Base-by-base conservation (phyloP, 2,329 filamentous ascomycete genomes). In the Sporothrix variecibatus region DNA sequence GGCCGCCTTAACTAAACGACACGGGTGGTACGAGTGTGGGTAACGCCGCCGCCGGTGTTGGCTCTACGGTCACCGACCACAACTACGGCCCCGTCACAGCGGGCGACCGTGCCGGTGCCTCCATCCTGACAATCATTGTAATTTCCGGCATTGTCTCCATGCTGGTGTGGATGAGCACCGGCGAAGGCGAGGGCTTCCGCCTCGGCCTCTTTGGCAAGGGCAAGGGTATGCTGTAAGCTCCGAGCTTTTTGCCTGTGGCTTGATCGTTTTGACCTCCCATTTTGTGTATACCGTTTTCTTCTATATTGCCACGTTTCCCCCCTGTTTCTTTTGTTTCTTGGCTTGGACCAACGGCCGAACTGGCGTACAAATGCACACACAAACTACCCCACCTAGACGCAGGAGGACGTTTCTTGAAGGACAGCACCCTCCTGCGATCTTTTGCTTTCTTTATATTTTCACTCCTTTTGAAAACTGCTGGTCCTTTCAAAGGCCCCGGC, bases 11-110 rank as follows among this genome's bases (percentile, higher is more conserved):
- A 84, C 83, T 0, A 82, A 82, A 83, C 7, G 75, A 67, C 0
- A 86, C 84, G 1, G 86, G 86, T 60, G 87, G 86, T 26, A 86
- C 81, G 15, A 81, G 80, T 72, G 43, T 73, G 46, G 81, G 81
- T 40, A 78, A 82, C 40, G 75, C 80, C 1, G 77, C 80, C n/a
- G 81, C 81, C 0, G 81, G 81, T 12, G 73, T 73, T 23, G 67
- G 73, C 62, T 34, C 71, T 8, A 28, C 65, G 2, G 28, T 43
- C 2, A 8, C 31, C 31, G 3, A 38, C 53, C 49, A 76, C 68
- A 2, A 73, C 8, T 75, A 73, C 75, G 1, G 8, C 71, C 60
- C 76, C 6, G 75, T 81, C 7, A 79, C 80, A 0, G 78, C 78
- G 4, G 81, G 78, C 3, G 84, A 85, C 76, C 80, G 78, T 49